Evolutionary conservation across 495 filamentous ascomycete species (phyloP).

Genomic region (Aspergillus diversus): DNA sequence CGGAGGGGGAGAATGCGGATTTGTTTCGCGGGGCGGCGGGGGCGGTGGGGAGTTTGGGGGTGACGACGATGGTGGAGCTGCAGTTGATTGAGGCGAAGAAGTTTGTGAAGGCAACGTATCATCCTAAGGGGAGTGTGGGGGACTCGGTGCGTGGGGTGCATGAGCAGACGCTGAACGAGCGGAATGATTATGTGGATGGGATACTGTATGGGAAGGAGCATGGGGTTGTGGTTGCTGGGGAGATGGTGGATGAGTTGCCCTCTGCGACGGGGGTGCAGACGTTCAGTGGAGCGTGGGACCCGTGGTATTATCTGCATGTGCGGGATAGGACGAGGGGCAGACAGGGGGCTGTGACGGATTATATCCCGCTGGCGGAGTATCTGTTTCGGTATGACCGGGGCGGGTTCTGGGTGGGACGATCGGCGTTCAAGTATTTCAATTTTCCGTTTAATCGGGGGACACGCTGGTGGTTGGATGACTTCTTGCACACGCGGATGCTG

Average conservation of each 20-base stretch:
- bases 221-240: constrained; percentile 54
- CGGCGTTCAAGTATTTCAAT: constrained; percentile 58
- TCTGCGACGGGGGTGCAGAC: constrained; percentile 26
- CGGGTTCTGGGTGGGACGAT: constrained; percentile 59
- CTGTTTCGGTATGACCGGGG: constrained; percentile 68
- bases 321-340: constrained; percentile 26
- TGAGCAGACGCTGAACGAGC: constrained; percentile 32
- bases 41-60: constrained; percentile 55
- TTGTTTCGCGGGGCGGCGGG: constrained; percentile 58
- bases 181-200: constrained; percentile 59
- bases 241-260: constrained; percentile 36
- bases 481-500: constrained; percentile 58
- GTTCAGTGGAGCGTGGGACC: constrained; percentile 54
- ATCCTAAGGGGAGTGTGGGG: constrained; percentile 38
- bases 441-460: constrained; percentile 59
- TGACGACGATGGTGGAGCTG: constrained; percentile 57
- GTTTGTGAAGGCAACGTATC: constrained; percentile 55
- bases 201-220: constrained; percentile 49
- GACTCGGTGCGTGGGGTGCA: constrained; percentile 46
- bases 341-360: constrained; percentile 39
- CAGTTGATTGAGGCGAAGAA: constrained; percentile 50
- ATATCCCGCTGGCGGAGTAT: constrained; percentile 60
- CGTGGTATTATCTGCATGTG: constrained; percentile 64
- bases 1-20: constrained; percentile 39
- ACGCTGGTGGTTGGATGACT: constrained; percentile 54